Percentiles rank a stretch among this genome's conserved stretches.
Conservation (phyloP, 2,329 filamentous ascomycete genomes). For the Massarina eburnea region DNA sequence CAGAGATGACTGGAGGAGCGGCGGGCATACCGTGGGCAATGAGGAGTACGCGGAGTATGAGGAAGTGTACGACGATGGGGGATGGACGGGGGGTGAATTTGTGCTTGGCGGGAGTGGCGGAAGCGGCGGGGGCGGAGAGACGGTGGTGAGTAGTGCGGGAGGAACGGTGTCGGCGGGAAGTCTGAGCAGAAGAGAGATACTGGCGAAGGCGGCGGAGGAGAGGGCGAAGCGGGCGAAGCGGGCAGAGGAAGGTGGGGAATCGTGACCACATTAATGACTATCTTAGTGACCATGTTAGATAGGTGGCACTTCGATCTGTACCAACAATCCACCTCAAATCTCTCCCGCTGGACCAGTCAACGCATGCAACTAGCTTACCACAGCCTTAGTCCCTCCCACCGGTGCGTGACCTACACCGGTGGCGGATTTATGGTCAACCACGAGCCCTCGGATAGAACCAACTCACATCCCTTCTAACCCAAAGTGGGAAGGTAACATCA, state of each 20-base stretch:
- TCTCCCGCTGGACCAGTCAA: too few relatives aligned
- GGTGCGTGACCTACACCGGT: too few relatives aligned
- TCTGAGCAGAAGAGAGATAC: conserved; percentile 71
- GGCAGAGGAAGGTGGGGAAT: conserved; percentile 25
- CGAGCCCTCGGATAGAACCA: not conserved
- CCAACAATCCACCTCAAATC: too few relatives aligned
- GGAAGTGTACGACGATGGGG: conserved; percentile 44
- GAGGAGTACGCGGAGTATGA: conserved; percentile 39
- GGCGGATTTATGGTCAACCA: too few relatives aligned
- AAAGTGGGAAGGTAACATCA: conserved; percentile 14
- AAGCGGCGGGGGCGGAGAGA: conserved; percentile 13
- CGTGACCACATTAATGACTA: conserved; percentile 1
- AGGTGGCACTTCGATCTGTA: too few relatives aligned
- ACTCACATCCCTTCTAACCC: conserved; percentile 2
- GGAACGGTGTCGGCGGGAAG: conserved; percentile 40
- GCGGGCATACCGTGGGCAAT: conserved; percentile 53
- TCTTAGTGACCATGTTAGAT: not conserved
- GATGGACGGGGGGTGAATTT: conserved; percentile 47
- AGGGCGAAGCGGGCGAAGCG: conserved; percentile 56
- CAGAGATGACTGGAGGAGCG: conserved; percentile 72
- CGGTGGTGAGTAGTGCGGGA: conserved; percentile 24
- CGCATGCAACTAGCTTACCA: too few relatives aligned
- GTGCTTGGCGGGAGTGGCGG: conserved; percentile 27
- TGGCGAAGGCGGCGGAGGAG: conserved; percentile 75
- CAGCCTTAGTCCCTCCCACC: too few relatives aligned